Percentiles rank a stretch among this genome's conserved stretches.
Evolutionary conservation across 2,329 filamentous ascomycete genomes (phyloP).

Genomic region (Gaeumannomyces tritici): DNA sequence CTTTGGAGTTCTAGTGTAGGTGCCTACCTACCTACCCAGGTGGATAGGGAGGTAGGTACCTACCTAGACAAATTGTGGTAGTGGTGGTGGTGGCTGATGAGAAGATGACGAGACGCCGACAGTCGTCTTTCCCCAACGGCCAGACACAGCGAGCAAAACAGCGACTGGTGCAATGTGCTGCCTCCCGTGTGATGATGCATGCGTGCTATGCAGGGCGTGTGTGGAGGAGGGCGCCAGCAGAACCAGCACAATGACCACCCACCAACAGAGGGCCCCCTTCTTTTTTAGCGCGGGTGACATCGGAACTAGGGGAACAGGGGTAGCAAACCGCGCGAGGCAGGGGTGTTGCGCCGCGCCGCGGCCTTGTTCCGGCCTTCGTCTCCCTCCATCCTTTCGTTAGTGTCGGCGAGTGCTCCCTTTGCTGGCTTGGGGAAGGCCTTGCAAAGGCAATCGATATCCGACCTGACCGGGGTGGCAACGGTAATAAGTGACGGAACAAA

Average conservation of each 20-base stretch:
- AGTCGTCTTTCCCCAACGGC: not conserved
- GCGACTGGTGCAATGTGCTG: not conserved
- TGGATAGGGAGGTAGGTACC: no score
- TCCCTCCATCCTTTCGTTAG: not conserved
- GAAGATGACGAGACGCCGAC: not conserved
- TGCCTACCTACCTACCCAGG: no score
- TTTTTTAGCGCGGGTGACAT: not conserved
- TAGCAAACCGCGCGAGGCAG: not conserved
- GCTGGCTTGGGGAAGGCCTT: not conserved
- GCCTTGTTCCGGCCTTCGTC: not conserved
- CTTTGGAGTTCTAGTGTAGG: no score
- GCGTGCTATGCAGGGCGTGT: not conserved
- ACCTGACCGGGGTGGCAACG: not conserved
- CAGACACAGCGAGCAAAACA: not conserved
- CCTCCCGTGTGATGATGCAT: not conserved
- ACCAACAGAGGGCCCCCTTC: not conserved
- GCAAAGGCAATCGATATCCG: no score
- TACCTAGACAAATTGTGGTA: not conserved
- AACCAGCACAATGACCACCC: not conserved
- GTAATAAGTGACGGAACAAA: not conserved
- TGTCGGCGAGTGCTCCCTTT: not conserved
- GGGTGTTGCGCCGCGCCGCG: not conserved
- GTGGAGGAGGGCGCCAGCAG: not conserved
- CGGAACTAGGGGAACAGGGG: not conserved
- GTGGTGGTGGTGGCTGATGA: no score